Base-by-base conservation (phyloP, 352 stramenopile genomes). In the Peronospora farinosa region DNA sequence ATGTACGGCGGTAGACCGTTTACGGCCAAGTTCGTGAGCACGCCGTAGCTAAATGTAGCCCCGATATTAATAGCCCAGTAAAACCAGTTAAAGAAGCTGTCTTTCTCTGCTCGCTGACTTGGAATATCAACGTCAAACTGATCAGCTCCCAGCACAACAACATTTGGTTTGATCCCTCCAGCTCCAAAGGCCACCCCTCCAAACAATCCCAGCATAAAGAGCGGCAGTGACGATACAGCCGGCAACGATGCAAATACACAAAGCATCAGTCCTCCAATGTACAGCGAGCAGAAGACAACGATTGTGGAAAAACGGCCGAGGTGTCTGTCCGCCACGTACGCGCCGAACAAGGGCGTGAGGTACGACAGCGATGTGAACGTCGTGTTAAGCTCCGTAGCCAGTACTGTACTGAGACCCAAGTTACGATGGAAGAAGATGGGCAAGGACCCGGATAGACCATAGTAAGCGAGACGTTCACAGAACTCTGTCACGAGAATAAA, bases 71-170 rank as follows among this genome's bases (percentile, higher is more conserved):
- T 95, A 11, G 82, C 69, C 84, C 84, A 96, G 67, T 97, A 97
- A 65, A 97, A 97, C 78, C 79, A 96, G 54, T 95, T 95, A 70
- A 96, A 96, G 60, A 96, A 96, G 32, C 77, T 88, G 55, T 89
- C 84, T 47, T 94, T 89, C 63, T 92, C 81, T 0, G 51, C 51
- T 3, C 76, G 74, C 61, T 94, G 78, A 6, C 63, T 64, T 0
- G 78, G 79, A 23, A 89, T 75, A 17, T 70, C 52, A 4, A 89
- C 56, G 61, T 94, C 72, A 47, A 94, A 94, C 47, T 94, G 84
- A 36, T 94, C 84, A 0, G 84, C 78, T 21, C 78, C 78, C 9
- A 89, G 67, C 37, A 87, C 76, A 7, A 87, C 76, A 16, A 89
- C 78, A 36, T 86, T 87, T 7, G 78, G 76, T 23, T 89, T 89